Conservation (phyloP, 495 filamentous ascomycete genomes). For the Penicillium parvum region DNA sequence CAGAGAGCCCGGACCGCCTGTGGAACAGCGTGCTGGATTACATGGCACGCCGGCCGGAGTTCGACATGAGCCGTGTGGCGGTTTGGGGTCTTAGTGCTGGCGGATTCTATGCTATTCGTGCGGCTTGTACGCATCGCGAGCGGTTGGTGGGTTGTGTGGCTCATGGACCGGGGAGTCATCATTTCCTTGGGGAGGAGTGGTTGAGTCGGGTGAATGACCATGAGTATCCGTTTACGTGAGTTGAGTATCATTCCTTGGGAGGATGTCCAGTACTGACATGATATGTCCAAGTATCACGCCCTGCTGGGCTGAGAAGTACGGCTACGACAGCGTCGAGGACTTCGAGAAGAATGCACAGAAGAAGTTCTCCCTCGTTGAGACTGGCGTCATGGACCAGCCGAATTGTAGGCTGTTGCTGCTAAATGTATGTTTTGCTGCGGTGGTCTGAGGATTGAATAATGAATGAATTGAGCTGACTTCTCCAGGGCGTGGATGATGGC, state of each 20-base stretch:
- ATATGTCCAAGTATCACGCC: slow-evolving; percentile 46
- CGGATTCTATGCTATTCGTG: slow-evolving; percentile 71
- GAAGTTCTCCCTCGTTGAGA: slow-evolving; percentile 71
- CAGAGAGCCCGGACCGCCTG: slow-evolving; percentile 47
- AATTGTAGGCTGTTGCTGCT: slow-evolving; percentile 62
- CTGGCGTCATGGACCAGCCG: slow-evolving; percentile 59
- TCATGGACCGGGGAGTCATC: slow-evolving; percentile 67
- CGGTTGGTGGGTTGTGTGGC: slow-evolving; percentile 58
- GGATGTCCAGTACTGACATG: slow-evolving; percentile 2
- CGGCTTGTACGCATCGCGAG: slow-evolving; percentile 65
- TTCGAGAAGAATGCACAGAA: slow-evolving; percentile 57
- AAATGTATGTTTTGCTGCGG: slow-evolving; percentile 48
- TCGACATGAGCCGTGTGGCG: slow-evolving; percentile 59
- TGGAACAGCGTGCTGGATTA: slow-evolving; percentile 60
- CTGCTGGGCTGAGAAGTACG: slow-evolving; percentile 67
- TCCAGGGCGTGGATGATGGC: slow-evolving; percentile 61
- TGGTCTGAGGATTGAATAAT: neutral
- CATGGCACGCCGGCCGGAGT: slow-evolving; percentile 51
- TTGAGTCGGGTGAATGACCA: slow-evolving; percentile 62
- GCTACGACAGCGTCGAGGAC: slow-evolving; percentile 55
- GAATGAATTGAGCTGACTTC: neutral
- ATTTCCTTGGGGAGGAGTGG: slow-evolving; percentile 65
- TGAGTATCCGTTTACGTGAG: slow-evolving; percentile 72
- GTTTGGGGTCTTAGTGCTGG: slow-evolving; percentile 72
- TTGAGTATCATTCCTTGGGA: slow-evolving; percentile 6